Evolutionary conservation across 768 basidiomycete genomes (phyloP), one percentile per base, ranked within the genome.

Genomic region (Boletus pseudopeckii): DNA sequence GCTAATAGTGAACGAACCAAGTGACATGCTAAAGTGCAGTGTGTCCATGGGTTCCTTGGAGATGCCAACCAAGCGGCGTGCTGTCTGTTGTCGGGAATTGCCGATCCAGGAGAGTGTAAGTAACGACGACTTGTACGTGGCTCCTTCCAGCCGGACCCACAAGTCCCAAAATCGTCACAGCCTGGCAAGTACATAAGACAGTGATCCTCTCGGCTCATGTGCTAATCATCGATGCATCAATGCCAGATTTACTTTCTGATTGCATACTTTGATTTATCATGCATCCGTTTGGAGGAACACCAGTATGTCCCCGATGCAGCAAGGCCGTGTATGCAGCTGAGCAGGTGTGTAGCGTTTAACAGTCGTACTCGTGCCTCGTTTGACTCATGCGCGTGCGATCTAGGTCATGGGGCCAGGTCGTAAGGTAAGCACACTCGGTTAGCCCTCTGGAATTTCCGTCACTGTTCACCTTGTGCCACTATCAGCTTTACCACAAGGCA

Each of bases 281-380:
- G 86, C 83, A 85, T 65, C 81, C 85, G 3, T 90, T 86, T 63
- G 84, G 85, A 56, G 86, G 84, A 42, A 82, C 83, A 5, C 81
- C 88, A 28, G 71, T 75, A 48, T 94, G 91, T 65, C 87, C 91
- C 15, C 72, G 82, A 64, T 94, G 91, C 71, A 71, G 69, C 53
- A 90, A 86, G 70, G 69, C 80, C 0, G 92, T 94, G 32, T 95
- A 95, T 71, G 88, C 87, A 55, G 92, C 91, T 48, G 92, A 95
- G 69, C 90, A 94, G 80, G 89, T 86, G 55, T 58, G 77, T 33
- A 28, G 14, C 41, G 48, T 46, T 34, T 22, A 22, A 22, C 22
- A 9, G 15, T 34, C 11, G 14, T 58, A 18, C 36, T 14, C 48
- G 33, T 40, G 18, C 32, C 30, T 30, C 45, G 43, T 38, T 50